These are phyloP conservation scores for Fusarium pseudoanthophilum DNA, from an alignment of 2,329 filamentous ascomycete species.

Conservation along the genomic window DNA sequence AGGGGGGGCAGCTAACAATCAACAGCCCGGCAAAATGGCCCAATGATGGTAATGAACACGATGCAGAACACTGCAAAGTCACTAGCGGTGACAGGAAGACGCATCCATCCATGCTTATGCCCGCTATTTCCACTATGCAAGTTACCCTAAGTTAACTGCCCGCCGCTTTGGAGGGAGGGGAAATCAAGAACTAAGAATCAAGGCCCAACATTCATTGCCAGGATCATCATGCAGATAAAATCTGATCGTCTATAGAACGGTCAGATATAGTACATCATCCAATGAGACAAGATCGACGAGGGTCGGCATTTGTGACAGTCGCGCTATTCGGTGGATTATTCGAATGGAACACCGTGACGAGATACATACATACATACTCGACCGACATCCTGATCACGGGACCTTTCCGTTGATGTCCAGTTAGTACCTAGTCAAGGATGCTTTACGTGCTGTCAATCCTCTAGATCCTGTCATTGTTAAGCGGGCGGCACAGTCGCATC, in stretches of 20 bases:
- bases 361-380: not conserved
- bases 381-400: not conserved
- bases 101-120: not conserved
- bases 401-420: not conserved
- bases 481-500: not conserved
- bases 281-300: not conserved
- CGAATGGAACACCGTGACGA: not conserved
- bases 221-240: slow-evolving; percentile 2
- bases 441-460: not conserved
- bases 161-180: not conserved
- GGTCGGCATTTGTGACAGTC: not conserved
- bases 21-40: not conserved
- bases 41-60: not conserved
- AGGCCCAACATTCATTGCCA: not conserved
- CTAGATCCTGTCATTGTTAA: not conserved
- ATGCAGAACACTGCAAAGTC: not conserved
- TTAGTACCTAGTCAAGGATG: not conserved
- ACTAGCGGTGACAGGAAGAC: not conserved
- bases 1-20: not conserved
- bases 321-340: not conserved
- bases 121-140: not conserved
- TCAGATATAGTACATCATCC: not conserved
- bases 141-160: not conserved
- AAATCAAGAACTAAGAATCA: not conserved
- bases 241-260: not conserved